Base-by-base conservation (phyloP, 257 asterid species). In the Scutellaria baicalensis region DNA sequence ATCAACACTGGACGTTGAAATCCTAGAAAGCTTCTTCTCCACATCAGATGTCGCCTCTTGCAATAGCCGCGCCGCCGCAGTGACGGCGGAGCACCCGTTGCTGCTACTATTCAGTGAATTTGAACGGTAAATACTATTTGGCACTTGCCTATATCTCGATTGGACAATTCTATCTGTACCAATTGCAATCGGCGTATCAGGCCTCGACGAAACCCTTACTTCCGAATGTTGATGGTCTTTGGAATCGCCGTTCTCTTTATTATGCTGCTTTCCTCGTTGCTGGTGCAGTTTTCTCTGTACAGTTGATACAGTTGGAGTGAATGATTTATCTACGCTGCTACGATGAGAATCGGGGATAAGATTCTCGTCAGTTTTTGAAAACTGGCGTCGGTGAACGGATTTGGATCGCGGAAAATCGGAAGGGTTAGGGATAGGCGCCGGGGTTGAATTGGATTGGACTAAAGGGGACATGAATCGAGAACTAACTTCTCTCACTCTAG, bases 41-140 rank as follows among this genome's bases (percentile, higher is more conserved):
- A 58, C 69, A 21, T 76, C 80, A 50, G 81, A 69, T 35, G 88
- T 88, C 66, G 88, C 91, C 79, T 85, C 92, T 27, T 77, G 95
- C 78, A 85, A 72, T n/a, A 89, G 78, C 81, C 87, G 79, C 17
- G 86, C 81, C n/a, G 97, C 97, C 2, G 90, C 85, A 1, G 83
- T 76, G 13, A 84, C 89, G n/a, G 82, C 40, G 38, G 81, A 36
- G 69, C 75, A 72, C 6, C 65, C 74, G 51, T 18, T 78, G 14
- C 73, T 73, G 76, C 80, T 71, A 17, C 73, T 63, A 6, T 33
- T 82, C 52, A 78, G 70, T 3, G 82, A 69, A 76, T 77, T 80
- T 0, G 86, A 78, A 7, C 89, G 84, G 36, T 62, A 44, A 59
- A 72, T 54, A 63, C 72, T 79, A 13, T 61, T 84, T 1, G 85